These are phyloP conservation scores for Mycena citricolor DNA, from an alignment of 1,284 basidiomycete species.

Conservation along the genomic window DNA sequence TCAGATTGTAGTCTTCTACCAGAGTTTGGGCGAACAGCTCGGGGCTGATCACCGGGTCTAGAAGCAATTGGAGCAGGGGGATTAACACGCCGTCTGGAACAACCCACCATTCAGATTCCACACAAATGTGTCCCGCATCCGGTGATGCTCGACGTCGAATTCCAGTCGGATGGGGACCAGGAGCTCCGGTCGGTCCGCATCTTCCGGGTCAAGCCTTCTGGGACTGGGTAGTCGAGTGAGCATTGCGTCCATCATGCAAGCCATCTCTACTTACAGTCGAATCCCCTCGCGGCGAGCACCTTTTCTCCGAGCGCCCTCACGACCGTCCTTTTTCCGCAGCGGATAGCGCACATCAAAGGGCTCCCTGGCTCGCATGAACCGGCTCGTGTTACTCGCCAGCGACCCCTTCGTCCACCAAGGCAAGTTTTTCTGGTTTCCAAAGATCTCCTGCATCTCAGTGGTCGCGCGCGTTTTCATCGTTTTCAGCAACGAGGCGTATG, in stretches of 20 bases:
- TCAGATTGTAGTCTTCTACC: slow-evolving; percentile 87
- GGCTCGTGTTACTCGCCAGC: slow-evolving; percentile 34
- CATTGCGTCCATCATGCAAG: too few relatives aligned
- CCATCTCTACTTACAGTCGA: slow-evolving; percentile 53
- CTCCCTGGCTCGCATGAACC: slow-evolving; percentile 43
- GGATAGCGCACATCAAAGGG: slow-evolving; percentile 69
- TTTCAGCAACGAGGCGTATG: slow-evolving; percentile 44
- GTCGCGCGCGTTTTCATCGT: slow-evolving; percentile 45
- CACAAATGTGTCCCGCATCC: slow-evolving; percentile 92
- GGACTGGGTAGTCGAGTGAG: too few relatives aligned
- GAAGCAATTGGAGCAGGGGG: slow-evolving; percentile 1
- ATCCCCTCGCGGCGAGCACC: slow-evolving; percentile 66
- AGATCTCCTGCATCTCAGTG: slow-evolving; percentile 39
- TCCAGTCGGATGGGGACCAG: slow-evolving; percentile 93
- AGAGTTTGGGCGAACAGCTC: slow-evolving; percentile 87
- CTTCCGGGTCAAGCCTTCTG: slow-evolving; percentile 53
- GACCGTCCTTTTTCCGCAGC: slow-evolving; percentile 33
- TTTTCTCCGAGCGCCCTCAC: slow-evolving; percentile 47
- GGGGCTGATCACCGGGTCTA: slow-evolving; percentile 86
- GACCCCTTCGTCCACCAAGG: slow-evolving; percentile 25
- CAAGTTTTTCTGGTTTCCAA: slow-evolving; percentile 29
- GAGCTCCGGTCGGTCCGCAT: slow-evolving; percentile 66
- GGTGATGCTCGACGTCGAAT: slow-evolving; percentile 88
- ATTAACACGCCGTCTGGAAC: slow-evolving; percentile 20
- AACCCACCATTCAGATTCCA: slow-evolving; percentile 93